phyloP scores from a whole-genome alignment of 345 rosid genomes.

The Eutrema yunnanense region DNA sequence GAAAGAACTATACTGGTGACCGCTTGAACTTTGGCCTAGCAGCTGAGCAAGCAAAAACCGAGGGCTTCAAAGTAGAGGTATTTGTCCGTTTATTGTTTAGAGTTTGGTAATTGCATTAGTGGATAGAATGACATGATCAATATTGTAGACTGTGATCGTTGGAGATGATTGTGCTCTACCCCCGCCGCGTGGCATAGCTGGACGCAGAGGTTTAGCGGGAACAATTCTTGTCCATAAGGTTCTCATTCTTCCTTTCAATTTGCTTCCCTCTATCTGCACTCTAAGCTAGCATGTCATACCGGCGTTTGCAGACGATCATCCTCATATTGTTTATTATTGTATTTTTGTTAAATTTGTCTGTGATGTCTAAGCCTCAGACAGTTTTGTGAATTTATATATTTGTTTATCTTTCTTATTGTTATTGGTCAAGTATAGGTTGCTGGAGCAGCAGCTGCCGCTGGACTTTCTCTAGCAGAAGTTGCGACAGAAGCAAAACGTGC shows the following conservation, averaged over 20 bases:
- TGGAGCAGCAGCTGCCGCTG: conserved; percentile 91
- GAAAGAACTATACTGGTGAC: conserved; percentile 93
- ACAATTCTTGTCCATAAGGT: conserved; percentile 94
- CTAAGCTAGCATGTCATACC: too few species aligned
- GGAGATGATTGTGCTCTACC: conserved; percentile 99
- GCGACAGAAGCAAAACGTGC: conserved; percentile 76
- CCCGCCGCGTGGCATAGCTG: conserved; percentile 83
- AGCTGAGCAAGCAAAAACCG: conserved; percentile 97
- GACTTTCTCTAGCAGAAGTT: conserved; percentile 70
- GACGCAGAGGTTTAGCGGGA: conserved; percentile 97
- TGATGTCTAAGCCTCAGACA: not conserved
- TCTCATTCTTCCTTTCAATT: conserved; percentile 13
- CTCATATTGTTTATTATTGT: not conserved
- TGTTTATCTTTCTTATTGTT: conserved; percentile 10
- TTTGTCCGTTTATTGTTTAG: not conserved
- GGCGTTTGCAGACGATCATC: too few species aligned
- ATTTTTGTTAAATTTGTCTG: not conserved
- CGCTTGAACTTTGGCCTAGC: conserved; percentile 96
- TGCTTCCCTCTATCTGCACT: not conserved
- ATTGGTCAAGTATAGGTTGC: conserved; percentile 55
- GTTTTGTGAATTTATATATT: not conserved
- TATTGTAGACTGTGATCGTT: conserved; percentile 73
- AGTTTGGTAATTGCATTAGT: not conserved
- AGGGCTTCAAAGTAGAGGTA: conserved; percentile 93
- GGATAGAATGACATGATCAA: not conserved